phyloP scores from a whole-genome alignment of 176 grass and related monocot species.

The Aegilops umbellulata region DNA sequence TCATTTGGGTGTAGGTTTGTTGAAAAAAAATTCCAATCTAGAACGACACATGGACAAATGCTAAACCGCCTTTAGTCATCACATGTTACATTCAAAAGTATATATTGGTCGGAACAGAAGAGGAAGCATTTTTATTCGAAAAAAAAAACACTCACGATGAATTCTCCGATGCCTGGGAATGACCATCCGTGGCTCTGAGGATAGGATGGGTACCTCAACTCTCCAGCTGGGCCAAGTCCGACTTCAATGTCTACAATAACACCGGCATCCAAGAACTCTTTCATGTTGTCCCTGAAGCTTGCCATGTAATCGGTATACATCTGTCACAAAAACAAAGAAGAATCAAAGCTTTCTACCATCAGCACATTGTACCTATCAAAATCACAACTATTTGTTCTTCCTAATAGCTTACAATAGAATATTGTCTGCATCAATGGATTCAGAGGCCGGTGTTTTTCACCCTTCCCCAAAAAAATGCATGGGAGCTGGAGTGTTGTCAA shows the following conservation, averaged over 20 bases:
- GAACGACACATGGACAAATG: neutral
- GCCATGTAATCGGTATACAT: slow-evolving; percentile 84
- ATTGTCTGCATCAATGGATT: no score
- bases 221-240: slow-evolving; percentile 79
- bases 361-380: neutral
- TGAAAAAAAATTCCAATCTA: neutral
- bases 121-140: neutral
- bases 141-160: slow-evolving; percentile 55
- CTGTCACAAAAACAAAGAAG: slow-evolving; percentile 33
- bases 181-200: slow-evolving; percentile 69
- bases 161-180: slow-evolving; percentile 91
- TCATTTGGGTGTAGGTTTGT: neutral
- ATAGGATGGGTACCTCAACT: slow-evolving; percentile 93
- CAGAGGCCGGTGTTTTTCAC: no score
- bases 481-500: no score
- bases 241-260: slow-evolving; percentile 84
- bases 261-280: slow-evolving; percentile 59
- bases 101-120: neutral
- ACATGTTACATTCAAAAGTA: neutral
- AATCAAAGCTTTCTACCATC: neutral
- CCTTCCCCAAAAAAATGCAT: no score
- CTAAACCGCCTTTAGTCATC: slow-evolving; percentile 12
- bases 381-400: neutral
- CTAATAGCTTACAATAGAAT: no score
- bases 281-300: slow-evolving; percentile 87